These are phyloP conservation scores for Trypanosoma brucei DNA, from an alignment of 208 protist genomes.

Conservation along the genomic window DNA sequence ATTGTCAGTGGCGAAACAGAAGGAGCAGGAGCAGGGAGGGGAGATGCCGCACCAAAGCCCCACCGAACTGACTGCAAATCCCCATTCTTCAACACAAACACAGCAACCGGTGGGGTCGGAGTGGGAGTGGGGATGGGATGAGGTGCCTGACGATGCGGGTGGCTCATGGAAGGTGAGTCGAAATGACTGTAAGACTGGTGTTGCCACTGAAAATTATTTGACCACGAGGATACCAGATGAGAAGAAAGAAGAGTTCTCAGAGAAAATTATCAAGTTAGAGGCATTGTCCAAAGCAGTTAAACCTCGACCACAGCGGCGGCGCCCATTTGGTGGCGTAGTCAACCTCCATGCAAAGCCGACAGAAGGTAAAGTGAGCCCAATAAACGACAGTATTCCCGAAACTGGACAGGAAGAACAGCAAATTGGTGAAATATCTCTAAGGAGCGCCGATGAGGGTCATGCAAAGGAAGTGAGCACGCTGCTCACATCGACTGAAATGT, in stretches of 20 bases:
- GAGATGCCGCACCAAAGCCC: background rate
- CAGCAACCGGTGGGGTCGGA: background rate
- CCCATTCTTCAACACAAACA: background rate
- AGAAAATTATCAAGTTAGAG: background rate
- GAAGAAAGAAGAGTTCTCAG: too few relatives aligned
- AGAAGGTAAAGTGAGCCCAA: background rate
- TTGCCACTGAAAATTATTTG: too few relatives aligned
- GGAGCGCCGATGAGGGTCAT: too few relatives aligned
- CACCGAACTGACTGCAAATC: background rate
- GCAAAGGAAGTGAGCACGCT: too few relatives aligned
- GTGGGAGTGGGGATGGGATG: background rate
- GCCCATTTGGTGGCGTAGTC: constrained; percentile 17
- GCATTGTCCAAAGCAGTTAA: constrained; percentile 5
- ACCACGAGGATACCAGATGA: too few relatives aligned
- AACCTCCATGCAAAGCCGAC: background rate
- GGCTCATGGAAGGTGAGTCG: too few relatives aligned
- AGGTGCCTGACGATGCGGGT: background rate
- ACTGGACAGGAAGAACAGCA: too few relatives aligned
- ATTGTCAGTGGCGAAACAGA: background rate
- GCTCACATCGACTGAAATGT: too few relatives aligned
- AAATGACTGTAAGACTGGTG: too few relatives aligned
- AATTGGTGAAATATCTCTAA: too few relatives aligned
- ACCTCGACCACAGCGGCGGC: constrained; percentile 5
- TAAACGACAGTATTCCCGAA: too few relatives aligned
- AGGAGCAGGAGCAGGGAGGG: background rate